phyloP scores from a whole-genome alignment of 805 yeast genomes.

The Zygoascus bituminiphila region DNA sequence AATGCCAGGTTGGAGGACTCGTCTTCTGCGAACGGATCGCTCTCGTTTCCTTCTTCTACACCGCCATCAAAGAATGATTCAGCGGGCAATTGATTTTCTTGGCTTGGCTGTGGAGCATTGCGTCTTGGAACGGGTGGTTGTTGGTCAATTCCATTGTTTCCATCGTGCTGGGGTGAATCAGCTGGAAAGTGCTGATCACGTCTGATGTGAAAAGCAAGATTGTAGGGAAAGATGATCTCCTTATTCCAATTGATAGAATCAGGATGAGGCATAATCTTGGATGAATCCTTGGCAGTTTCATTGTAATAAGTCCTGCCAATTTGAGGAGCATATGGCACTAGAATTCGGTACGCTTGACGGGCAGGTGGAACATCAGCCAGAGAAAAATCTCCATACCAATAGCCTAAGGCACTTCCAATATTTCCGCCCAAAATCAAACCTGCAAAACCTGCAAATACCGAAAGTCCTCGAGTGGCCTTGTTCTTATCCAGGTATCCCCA shows the following conservation, averaged over 20 bases:
- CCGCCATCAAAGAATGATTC: neutral
- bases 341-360: conserved; percentile 7
- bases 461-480: conserved; percentile 9
- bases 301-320: conserved; percentile 17
- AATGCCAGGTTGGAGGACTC: neutral
- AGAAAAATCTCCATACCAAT: conserved; percentile 5
- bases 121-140: neutral
- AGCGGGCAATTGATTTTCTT: neutral
- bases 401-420: conserved; percentile 7
- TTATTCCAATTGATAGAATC: conserved; percentile 15
- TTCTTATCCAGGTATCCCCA: conserved; percentile 8
- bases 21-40: conserved; percentile 3
- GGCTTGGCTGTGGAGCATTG: neutral
- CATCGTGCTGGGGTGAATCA: neutral
- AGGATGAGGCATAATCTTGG: conserved; percentile 17
- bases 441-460: conserved; percentile 12
- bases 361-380: conserved; percentile 7
- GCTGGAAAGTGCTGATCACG: no score
- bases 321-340: conserved; percentile 16
- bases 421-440: conserved; percentile 14
- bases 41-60: neutral
- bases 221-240: conserved; percentile 16
- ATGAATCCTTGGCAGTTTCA: conserved; percentile 11
- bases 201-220: conserved; percentile 7
- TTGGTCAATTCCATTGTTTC: neutral